A percentile compares a stretch with the other conserved stretches of the same genome.
Conservation (phyloP, 2,329 filamentous ascomycete genomes). For the Claviceps africana region DNA sequence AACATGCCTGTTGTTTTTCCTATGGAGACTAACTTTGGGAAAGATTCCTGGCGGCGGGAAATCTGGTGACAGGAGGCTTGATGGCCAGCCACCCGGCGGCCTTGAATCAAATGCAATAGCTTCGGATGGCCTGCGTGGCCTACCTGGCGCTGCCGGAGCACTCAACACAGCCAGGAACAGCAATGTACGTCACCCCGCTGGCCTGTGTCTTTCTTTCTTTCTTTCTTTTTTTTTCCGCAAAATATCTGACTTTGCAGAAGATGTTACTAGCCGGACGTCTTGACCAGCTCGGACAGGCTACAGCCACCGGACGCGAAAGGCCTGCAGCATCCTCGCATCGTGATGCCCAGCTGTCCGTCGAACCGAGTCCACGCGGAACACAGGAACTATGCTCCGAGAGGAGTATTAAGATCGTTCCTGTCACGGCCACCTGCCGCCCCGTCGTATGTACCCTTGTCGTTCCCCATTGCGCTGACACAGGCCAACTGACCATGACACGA, state of each 20-base stretch:
- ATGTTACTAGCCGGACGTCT: background rate
- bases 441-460: background rate
- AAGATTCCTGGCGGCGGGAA: conserved; percentile 9
- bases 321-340: background rate
- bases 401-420: background rate
- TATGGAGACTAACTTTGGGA: conserved; percentile 9
- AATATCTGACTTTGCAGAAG: conserved; percentile 9
- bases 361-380: conserved; percentile 5
- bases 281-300: background rate
- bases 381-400: conserved; percentile 7
- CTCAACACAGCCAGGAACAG: background rate
- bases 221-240: background rate
- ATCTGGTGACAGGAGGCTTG: background rate
- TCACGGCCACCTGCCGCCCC: background rate
- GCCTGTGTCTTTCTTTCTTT: background rate
- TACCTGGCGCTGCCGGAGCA: background rate
- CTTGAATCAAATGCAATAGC: conserved; percentile 2
- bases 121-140: background rate
- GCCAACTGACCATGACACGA: conserved; percentile 1
- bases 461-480: background rate
- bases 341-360: background rate
- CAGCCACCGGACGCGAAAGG: background rate
- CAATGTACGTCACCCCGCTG: conserved; percentile 7
- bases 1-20: background rate
- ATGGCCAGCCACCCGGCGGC: conserved; percentile 1